phyloP scores from a whole-genome alignment of 2,329 filamentous ascomycete genomes.

The Paraphaeosphaeria sporulosa region DNA sequence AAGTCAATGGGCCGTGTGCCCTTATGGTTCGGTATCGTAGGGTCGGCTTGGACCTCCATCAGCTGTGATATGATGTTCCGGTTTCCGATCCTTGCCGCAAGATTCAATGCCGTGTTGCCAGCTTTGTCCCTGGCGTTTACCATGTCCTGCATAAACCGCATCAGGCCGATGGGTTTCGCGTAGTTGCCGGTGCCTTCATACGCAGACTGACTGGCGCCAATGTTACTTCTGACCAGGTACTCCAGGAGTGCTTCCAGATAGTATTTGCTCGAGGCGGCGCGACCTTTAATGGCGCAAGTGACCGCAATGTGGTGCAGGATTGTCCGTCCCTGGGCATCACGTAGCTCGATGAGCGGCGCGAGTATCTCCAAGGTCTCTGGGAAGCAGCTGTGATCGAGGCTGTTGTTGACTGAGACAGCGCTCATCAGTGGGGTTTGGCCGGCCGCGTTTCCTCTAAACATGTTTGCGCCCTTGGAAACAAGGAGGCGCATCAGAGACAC shows the following conservation, averaged over 20 bases:
- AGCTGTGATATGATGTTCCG: slow-evolving; percentile 96
- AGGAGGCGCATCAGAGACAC: slow-evolving; percentile 82
- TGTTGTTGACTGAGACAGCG: slow-evolving; percentile 92
- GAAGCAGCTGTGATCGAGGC: slow-evolving; percentile 88
- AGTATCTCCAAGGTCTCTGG: slow-evolving; percentile 89
- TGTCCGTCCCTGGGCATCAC: slow-evolving; percentile 87
- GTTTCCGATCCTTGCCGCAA: slow-evolving; percentile 92
- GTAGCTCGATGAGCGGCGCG: slow-evolving; percentile 86
- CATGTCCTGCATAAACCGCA: slow-evolving; percentile 94
- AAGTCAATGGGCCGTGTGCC: slow-evolving; percentile 93
- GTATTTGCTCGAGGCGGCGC: slow-evolving; percentile 90
- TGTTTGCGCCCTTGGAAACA: slow-evolving; percentile 83
- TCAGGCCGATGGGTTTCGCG: slow-evolving; percentile 79
- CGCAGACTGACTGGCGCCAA: slow-evolving; percentile 40
- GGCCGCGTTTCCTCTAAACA: slow-evolving; percentile 84
- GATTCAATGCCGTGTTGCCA: slow-evolving; percentile 92
- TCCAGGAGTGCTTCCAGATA: slow-evolving; percentile 94
- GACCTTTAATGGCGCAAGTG: slow-evolving; percentile 92
- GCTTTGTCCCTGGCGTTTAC: slow-evolving; percentile 94
- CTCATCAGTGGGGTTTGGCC: slow-evolving; percentile 95
- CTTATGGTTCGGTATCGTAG: slow-evolving; percentile 88
- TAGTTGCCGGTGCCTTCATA: slow-evolving; percentile 62
- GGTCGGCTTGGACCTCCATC: slow-evolving; percentile 91
- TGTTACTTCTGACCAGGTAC: slow-evolving; percentile 83
- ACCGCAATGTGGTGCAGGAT: slow-evolving; percentile 96